Evolutionary conservation across 495 filamentous ascomycete genomes (phyloP), one percentile per base, ranked within the genome.

Genomic region (Arthonia radiata): DNA sequence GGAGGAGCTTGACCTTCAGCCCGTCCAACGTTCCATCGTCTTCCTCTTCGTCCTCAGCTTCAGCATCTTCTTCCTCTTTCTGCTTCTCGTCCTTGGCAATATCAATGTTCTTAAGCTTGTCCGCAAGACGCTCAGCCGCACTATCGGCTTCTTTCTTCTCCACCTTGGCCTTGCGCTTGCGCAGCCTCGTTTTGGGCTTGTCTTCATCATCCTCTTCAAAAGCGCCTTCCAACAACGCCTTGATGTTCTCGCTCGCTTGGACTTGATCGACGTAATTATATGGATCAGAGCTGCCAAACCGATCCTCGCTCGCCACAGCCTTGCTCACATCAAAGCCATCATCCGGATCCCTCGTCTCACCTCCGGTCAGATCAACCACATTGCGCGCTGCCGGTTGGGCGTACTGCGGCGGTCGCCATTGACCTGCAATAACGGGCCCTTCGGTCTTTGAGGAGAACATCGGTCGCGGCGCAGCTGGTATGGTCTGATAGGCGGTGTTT

Each of bases 181-280:
- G 53, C 8, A 54, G 37, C 19, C 64, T 53, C 4, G 52, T 57
- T 26, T 56, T 40, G 15, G 57, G 47, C 29, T 62, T 54, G 25
- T 71, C 71, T 23, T 80, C 71, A 13, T 78, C 72, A 25, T 82
- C 78, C n/a, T n/a, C n/a, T 25, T 86, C 81, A 36, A 92, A 70
- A 2, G 71, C 71, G 13, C 81, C 81, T 47, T 90, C 78, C 3
- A 92, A 53, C 10, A 92, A 46, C 17, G 72, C 78, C 44, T 92
- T 90, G 32, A 91, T 67, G 36, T 89, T 77, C 31, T 77, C 72
- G 9, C 68, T 66, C 2, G 81, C 79, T 38, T 83, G 71, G 15
- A 56, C 56, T 0, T 70, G 54, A 38, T 90, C 77, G 0, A 89
- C 67, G 41, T 78, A 89, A 3, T 62, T 50, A 27, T 63, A 61